A percentile compares a stretch with the other conserved stretches of the same genome.
Evolutionary conservation across 1,284 basidiomycete genomes (phyloP).

Genomic region (Malassezia psittaci): DNA sequence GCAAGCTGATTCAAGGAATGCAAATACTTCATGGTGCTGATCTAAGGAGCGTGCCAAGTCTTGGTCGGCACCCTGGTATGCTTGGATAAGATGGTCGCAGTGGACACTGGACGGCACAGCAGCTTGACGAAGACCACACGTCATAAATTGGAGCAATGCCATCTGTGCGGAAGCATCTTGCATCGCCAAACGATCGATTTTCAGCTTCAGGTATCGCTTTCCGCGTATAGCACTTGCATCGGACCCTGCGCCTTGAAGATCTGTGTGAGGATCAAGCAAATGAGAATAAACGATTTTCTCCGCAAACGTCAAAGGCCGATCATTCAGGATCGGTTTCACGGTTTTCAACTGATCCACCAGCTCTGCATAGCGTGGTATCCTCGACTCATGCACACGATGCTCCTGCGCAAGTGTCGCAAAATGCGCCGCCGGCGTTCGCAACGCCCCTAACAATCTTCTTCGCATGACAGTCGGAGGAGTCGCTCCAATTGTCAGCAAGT

Average conservation of each 20-base stretch:
- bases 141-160: constrained; percentile 99
- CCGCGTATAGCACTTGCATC: constrained; percentile 58
- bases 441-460: background rate
- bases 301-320: constrained; percentile 76
- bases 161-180: constrained; percentile 99
- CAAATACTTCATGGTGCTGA: constrained; percentile 91
- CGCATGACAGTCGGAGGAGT: background rate
- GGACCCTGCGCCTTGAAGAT: constrained; percentile 58
- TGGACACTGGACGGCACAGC: constrained; percentile 84
- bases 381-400: constrained; percentile 28
- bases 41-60: constrained; percentile 76
- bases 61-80: constrained; percentile 63
- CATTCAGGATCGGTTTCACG: constrained; percentile 66
- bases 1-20: constrained; percentile 89
- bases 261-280: constrained; percentile 63
- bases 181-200: constrained; percentile 91
- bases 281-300: constrained; percentile 98
- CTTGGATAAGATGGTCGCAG: constrained; percentile 68
- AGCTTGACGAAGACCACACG: constrained; percentile 72
- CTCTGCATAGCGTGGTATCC: constrained; percentile 65
- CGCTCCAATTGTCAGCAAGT: too few species aligned
- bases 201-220: constrained; percentile 78
- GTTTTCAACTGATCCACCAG: constrained; percentile 65
- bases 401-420: constrained; percentile 7
- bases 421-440: constrained; percentile 7